phyloP scores from a whole-genome alignment of 2,329 filamentous ascomycete genomes.

The Phialocephala subalpina region DNA sequence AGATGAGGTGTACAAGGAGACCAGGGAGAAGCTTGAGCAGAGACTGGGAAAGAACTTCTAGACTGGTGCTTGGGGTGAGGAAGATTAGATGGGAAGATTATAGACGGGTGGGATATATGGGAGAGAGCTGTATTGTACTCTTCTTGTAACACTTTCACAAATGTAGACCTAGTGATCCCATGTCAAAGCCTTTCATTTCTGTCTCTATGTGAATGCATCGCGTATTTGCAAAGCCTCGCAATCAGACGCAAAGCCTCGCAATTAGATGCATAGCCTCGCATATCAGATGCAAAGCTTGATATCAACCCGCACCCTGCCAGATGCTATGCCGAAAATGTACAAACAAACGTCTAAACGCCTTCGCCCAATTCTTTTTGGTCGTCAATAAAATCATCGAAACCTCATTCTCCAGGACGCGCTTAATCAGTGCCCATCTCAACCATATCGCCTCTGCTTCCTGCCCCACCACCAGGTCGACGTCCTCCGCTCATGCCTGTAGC shows the following conservation, averaged over 20 bases:
- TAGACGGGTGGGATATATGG: slow-evolving; percentile 20
- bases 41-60: slow-evolving; percentile 57
- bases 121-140: slow-evolving; percentile 2
- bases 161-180: slow-evolving; percentile 32
- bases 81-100: slow-evolving; percentile 9
- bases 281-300: slow-evolving; percentile 14
- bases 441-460: slow-evolving; percentile 40
- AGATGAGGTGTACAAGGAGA: slow-evolving; percentile 66
- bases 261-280: too few relatives aligned
- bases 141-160: slow-evolving; percentile 27
- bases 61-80: slow-evolving; percentile 14
- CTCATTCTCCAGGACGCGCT: slow-evolving; percentile 16
- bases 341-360: slow-evolving; percentile 42
- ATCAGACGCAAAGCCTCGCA: too few relatives aligned
- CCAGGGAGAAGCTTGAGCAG: slow-evolving; percentile 57
- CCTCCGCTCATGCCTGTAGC: slow-evolving; percentile 46
- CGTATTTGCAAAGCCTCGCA: slow-evolving; percentile 20
- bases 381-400: slow-evolving; percentile 15
- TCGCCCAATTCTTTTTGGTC: slow-evolving; percentile 21
- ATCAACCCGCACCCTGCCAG: slow-evolving; percentile 42
- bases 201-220: slow-evolving; percentile 3
- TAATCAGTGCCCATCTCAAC: slow-evolving; percentile 47
- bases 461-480: slow-evolving; percentile 52
- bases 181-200: slow-evolving; percentile 19
- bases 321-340: slow-evolving; percentile 43